Percentiles rank a stretch among this genome's conserved stretches.
Conservation (phyloP, 106 monocot species). For the Gastrodia elata region DNA sequence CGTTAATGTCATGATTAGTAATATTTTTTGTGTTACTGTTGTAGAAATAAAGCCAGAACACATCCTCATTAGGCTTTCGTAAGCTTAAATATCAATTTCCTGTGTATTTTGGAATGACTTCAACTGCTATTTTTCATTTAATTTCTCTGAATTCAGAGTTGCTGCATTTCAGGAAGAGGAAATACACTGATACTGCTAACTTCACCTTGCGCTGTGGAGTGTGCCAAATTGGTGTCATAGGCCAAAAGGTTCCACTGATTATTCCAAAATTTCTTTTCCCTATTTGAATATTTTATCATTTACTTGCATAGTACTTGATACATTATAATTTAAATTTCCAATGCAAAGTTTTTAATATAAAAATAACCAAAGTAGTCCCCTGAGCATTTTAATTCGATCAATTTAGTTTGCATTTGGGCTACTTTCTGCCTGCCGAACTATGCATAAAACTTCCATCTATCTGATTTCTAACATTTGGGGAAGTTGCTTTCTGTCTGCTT, state of each 20-base stretch:
- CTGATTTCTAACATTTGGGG: too few relatives aligned
- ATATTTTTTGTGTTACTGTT: neutral
- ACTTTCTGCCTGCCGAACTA: too few relatives aligned
- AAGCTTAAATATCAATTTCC: neutral
- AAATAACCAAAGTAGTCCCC: too few relatives aligned
- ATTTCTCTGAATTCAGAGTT: neutral
- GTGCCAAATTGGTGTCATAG: conserved; percentile 78
- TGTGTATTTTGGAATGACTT: neutral
- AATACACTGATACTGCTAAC: conserved; percentile 76
- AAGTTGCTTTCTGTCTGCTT: too few relatives aligned
- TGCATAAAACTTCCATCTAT: too few relatives aligned
- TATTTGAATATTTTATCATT: neutral
- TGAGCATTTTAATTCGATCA: too few relatives aligned
- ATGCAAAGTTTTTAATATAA: too few relatives aligned
- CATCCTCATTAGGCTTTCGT: neutral
- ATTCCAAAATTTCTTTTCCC: neutral
- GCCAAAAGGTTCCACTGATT: conserved; percentile 52
- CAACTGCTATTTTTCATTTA: neutral
- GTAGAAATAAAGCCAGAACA: neutral
- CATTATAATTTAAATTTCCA: too few relatives aligned
- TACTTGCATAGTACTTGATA: neutral
- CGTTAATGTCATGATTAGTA: neutral
- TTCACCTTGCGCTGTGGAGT: conserved; percentile 87
- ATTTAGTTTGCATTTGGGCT: too few relatives aligned
- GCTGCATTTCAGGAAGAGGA: conserved; percentile 51